Percentiles rank a stretch among this genome's conserved stretches.
Conservation (phyloP, 352 stramenopile genomes). For the Phytophthora fragariaefolia region DNA sequence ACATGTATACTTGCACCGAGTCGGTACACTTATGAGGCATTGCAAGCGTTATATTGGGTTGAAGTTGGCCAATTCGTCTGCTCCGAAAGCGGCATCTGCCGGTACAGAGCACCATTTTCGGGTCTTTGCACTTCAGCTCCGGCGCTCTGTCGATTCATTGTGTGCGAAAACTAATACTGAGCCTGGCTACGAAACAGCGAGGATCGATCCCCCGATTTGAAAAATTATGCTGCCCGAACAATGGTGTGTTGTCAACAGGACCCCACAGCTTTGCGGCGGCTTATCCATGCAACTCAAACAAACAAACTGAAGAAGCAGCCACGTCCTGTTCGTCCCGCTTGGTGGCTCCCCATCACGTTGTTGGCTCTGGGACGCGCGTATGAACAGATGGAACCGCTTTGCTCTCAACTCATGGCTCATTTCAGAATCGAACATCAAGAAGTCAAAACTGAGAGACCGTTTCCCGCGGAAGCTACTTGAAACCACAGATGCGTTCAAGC, state of each 20-base stretch:
- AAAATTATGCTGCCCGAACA: constrained; percentile 3
- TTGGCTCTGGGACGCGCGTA: not conserved
- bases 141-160: constrained; percentile 2
- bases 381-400: not conserved
- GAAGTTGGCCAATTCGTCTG: constrained; percentile 2
- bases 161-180: constrained; percentile 3
- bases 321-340: not conserved
- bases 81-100: not conserved
- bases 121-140: not conserved
- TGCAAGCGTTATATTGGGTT: constrained; percentile 8
- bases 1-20: not conserved
- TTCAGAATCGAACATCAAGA: constrained; percentile 1
- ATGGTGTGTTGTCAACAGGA: no score
- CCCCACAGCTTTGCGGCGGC: no score
- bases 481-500: constrained; percentile 14
- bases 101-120: no score
- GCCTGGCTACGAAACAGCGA: constrained; percentile 1
- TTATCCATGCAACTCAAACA: not conserved
- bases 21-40: not conserved
- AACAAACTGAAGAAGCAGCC: constrained; percentile 4
- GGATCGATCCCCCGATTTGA: constrained; percentile 1
- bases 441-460: not conserved
- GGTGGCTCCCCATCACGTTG: not conserved
- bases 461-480: not conserved
- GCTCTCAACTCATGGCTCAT: no score